Base-by-base conservation (phyloP, 371 early-diverging fungal genomes). In the Apophysomyces sp. region DNA sequence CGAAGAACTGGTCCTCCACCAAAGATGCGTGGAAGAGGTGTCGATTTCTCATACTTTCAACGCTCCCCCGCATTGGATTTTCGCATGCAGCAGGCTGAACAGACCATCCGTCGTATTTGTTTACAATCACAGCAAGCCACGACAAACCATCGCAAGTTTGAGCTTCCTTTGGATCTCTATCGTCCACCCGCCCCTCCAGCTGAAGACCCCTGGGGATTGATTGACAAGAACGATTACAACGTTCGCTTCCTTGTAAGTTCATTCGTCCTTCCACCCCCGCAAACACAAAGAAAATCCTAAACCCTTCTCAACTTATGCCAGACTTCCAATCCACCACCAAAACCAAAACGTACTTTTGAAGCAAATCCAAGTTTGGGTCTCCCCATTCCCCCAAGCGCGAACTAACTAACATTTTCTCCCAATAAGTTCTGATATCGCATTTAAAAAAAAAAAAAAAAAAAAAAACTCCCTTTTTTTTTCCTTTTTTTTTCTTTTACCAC, bases 161-260 rank as follows among this genome's bases (percentile, higher is more conserved):
- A 44, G 9, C 21, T 31, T 69, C n/a, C 0, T 65, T 7, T 34
- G 74, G 13, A 77, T 73, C 3, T 44, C 34, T 30, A 5, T 71
- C 4, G 67, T 74, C n/a, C 78, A 73, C 57, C 34, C 4, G 34
- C 34, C 13, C n/a, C 28, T 28, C 39, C 39, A n/a, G 11, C n/a
- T 11, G 28, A 58, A 41, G 53, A 53, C 30, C 40, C 36, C 27
- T 58, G 58, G 58, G 58, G 58, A 13, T 9, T 58, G 26, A 40
- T 58, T 40, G 32, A 53, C 29, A 58, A 58, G 29, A 26, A 58
- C 27, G 58, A 58, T 27, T 58, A 58, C 28, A 41, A 58, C 26
- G 58, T 58, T 44, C 40, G 40, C 12, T 58, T 58, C 30, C 26
- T 40, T 44, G 58, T 58, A 39, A 58, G 58, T 39, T 27, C 16